These are phyloP conservation scores for Penicillium sp. DNA, from an alignment of 2,329 filamentous ascomycete species.

Conservation along the genomic window DNA sequence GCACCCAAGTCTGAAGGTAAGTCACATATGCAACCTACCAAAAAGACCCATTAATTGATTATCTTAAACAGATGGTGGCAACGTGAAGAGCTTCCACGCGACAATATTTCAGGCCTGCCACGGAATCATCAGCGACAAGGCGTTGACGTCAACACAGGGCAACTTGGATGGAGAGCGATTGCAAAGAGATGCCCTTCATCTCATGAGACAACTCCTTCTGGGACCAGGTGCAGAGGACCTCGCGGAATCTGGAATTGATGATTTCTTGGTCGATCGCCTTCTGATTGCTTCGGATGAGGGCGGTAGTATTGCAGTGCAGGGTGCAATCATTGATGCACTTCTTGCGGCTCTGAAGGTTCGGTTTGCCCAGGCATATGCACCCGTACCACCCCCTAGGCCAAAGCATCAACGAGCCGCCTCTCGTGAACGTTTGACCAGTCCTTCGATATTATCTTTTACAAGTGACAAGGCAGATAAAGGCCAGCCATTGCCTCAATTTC, in stretches of 20 bases:
- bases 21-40: background rate
- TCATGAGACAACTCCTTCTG: constrained; percentile 55
- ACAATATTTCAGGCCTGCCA: constrained; percentile 34
- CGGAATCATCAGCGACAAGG: constrained; percentile 28
- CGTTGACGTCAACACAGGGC: constrained; percentile 28
- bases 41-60: constrained; percentile 5
- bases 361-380: constrained; percentile 38
- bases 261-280: constrained; percentile 68
- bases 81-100: constrained; percentile 34
- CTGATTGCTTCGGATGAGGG: constrained; percentile 57
- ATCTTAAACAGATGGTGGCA: constrained; percentile 22
- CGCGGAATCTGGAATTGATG: constrained; percentile 61
- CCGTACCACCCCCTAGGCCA: constrained; percentile 29
- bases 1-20: constrained; percentile 53
- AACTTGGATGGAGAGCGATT: constrained; percentile 62
- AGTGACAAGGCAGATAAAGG: constrained; percentile 46
- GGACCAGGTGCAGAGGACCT: constrained; percentile 42
- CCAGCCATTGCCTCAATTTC: constrained; percentile 31
- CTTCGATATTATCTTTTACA: constrained; percentile 47
- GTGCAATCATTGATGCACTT: constrained; percentile 75
- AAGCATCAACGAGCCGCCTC: constrained; percentile 41
- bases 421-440: constrained; percentile 41
- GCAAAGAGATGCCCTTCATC: constrained; percentile 68
- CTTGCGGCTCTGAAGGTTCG: constrained; percentile 69
- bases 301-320: constrained; percentile 70